Percentiles rank a stretch among this genome's conserved stretches.
Evolutionary conservation across 257 asterid species (phyloP).

Genomic region (Cordia subcordata): DNA sequence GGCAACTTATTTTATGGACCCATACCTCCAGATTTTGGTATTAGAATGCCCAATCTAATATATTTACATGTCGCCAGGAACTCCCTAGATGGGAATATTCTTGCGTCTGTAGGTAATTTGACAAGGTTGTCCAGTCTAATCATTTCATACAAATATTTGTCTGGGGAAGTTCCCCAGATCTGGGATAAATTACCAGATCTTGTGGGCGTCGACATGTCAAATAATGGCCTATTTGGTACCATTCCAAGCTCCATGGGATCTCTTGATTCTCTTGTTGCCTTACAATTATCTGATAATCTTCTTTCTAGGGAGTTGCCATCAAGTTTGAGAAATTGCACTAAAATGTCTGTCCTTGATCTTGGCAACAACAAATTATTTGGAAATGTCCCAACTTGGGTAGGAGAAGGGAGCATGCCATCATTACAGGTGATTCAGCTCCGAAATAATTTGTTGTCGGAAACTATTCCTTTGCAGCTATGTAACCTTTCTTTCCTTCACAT

Average conservation of each 20-base stretch:
- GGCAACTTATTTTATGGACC: slow-evolving; percentile 30
- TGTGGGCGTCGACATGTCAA: too few relatives aligned
- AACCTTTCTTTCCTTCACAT: slow-evolving; percentile 28
- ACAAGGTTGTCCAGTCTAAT: slow-evolving; percentile 12
- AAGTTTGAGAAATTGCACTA: slow-evolving; percentile 27
- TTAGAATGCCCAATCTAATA: slow-evolving; percentile 9
- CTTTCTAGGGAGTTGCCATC: slow-evolving; percentile 26
- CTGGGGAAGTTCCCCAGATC: too few relatives aligned
- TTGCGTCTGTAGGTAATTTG: slow-evolving; percentile 21
- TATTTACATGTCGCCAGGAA: slow-evolving; percentile 26
- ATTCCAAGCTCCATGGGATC: too few relatives aligned
- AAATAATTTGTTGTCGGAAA: slow-evolving; percentile 25
- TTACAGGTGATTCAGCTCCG: slow-evolving; percentile 23
- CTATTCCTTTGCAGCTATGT: slow-evolving; percentile 24
- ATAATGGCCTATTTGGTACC: too few relatives aligned
- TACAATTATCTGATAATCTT: too few relatives aligned
- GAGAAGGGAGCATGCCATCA: slow-evolving; percentile 16
- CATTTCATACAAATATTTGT: slow-evolving; percentile 23
- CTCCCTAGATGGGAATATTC: slow-evolving; percentile 23
- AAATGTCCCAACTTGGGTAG: slow-evolving; percentile 32
- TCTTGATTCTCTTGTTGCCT: too few relatives aligned
- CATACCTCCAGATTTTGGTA: slow-evolving; percentile 27
- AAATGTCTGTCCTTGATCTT: slow-evolving; percentile 22
- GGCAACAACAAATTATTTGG: slow-evolving; percentile 34
- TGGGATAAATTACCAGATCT: too few relatives aligned